Base-by-base conservation (phyloP, 1,139 yeast species). In the Saccharomyces hybrid region DNA sequence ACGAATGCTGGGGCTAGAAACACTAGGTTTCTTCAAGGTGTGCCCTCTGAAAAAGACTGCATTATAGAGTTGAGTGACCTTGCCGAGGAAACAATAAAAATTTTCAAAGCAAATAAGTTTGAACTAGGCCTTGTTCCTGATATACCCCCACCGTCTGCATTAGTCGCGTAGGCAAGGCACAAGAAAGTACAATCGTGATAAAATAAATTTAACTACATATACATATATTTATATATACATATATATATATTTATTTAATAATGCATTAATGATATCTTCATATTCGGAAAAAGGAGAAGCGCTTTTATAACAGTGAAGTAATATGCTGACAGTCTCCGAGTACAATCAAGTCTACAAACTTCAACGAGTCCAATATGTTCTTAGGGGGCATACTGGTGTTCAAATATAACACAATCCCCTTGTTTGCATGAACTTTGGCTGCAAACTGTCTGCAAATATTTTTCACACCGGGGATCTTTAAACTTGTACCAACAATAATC, bases 391-490 rank as follows among this genome's bases (percentile, higher is more conserved):
- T 74, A 49, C 82, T 86, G 44, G 74, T 73, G 61, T 81, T 81
- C 42, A 82, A 65, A 82, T 84, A 82, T 2, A 82, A 75, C 1
- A 82, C 78, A 53, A 78, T 78, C 0, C 86, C 86, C 52, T 75
- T 78, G 27, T 77, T 75, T 1, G 80, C 74, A 64, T 83, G 90
- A 6, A 89, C 84, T 2, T 82, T 78, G 57, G 79, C 79, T 3
- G 90, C 80, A 70, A 89, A 74, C 58, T 83, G 85, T 61, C 81
- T 82, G 13, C 88, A 93, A 57, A 89, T 72, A 61, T 86, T 78
- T 67, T 84, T 79, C 11, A 89, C 95, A 0, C 96, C 96, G 14
- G 95, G 96, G 14, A 89, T 93, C 66, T 86, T 85, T 54, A 89
- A 73, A 1, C 95, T 84, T 0, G 97, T 89, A 1, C 97, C 97